Conservation (phyloP, 805 yeast species). For the Henningerozyma blattae region DNA sequence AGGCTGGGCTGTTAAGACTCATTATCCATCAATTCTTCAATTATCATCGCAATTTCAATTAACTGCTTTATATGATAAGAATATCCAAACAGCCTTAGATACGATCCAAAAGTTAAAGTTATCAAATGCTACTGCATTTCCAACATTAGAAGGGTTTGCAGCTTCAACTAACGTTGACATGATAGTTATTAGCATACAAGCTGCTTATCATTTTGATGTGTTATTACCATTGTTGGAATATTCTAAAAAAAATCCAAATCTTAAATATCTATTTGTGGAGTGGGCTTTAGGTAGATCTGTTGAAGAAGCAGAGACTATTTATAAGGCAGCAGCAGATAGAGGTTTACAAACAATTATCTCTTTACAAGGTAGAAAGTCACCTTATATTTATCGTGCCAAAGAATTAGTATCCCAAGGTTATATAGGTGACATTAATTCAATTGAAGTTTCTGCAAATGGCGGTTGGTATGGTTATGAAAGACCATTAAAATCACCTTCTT, state of each 20-base stretch:
- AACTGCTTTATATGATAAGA: conserved; percentile 16
- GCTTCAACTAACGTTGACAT: conserved; percentile 14
- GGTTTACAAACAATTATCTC: conserved; percentile 20
- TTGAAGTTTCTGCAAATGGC: conserved; percentile 22
- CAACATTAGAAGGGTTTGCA: conserved; percentile 16
- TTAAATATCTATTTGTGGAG: conserved; percentile 19
- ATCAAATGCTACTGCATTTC: conserved; percentile 16
- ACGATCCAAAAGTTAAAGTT: conserved; percentile 17
- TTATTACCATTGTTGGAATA: conserved; percentile 13
- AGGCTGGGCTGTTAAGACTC: conserved; percentile 24
- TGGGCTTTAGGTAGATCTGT: conserved; percentile 19
- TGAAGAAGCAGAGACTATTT: conserved; percentile 17
- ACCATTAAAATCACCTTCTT: conserved; percentile 15
- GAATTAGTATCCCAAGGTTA: conserved; percentile 19
- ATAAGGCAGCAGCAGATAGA: conserved; percentile 13
- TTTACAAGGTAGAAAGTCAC: conserved; percentile 22
- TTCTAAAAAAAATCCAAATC: conserved; percentile 12
- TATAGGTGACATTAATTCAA: conserved; percentile 21
- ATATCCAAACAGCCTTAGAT: conserved; percentile 10
- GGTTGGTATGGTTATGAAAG: conserved; percentile 25
- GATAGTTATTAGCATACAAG: conserved; percentile 16
- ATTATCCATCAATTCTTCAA: conserved; percentile 19
- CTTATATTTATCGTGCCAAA: conserved; percentile 21
- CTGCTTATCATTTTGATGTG: conserved; percentile 10
- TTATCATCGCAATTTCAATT: conserved; percentile 20